These are phyloP conservation scores for Colletotrichum lini DNA, from an alignment of 2,329 filamentous ascomycete species.

Conservation along the genomic window DNA sequence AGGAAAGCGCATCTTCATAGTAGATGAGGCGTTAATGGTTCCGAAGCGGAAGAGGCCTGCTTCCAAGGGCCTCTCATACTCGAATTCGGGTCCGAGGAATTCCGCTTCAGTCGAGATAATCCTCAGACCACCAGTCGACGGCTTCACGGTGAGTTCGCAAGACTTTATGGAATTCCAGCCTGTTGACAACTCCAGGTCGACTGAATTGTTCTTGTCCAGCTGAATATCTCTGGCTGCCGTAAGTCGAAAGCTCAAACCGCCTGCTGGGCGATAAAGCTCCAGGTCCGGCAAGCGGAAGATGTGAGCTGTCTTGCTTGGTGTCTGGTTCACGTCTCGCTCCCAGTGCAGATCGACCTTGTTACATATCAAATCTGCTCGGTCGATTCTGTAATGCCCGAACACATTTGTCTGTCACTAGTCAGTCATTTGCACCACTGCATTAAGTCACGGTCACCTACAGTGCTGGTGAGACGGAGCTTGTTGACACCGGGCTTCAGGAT, in stretches of 20 bases:
- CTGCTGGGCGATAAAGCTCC: slow-evolving; percentile 79
- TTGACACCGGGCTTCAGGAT: slow-evolving; percentile 70
- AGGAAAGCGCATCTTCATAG: slow-evolving; percentile 76
- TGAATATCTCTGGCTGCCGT: slow-evolving; percentile 79
- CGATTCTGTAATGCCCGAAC: slow-evolving; percentile 81
- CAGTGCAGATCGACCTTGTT: slow-evolving; percentile 77
- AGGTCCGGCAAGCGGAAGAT: slow-evolving; percentile 74
- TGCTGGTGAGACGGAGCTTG: slow-evolving; percentile 45
- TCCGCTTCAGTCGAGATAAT: slow-evolving; percentile 73
- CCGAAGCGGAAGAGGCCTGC: slow-evolving; percentile 68
- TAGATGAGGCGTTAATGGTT: slow-evolving; percentile 59
- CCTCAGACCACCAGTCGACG: slow-evolving; percentile 76
- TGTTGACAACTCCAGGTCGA: slow-evolving; percentile 80
- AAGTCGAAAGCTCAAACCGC: slow-evolving; percentile 78
- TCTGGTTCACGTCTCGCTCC: slow-evolving; percentile 70
- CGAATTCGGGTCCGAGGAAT: slow-evolving; percentile 59
- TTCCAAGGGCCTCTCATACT: slow-evolving; percentile 66
- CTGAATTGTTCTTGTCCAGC: slow-evolving; percentile 82
- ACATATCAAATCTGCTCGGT: slow-evolving; percentile 76
- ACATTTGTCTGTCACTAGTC: slow-evolving; percentile 68
- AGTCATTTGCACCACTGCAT: slow-evolving; percentile 43
- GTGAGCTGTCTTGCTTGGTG: slow-evolving; percentile 60
- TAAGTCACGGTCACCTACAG: slow-evolving; percentile 47
- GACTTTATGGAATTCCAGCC: slow-evolving; percentile 80
- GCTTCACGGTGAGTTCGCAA: slow-evolving; percentile 73